Evolutionary conservation across 192 early-diverging fungal genomes (phyloP), one percentile per base, ranked within the genome.

Genomic region (Linnemannia exigua): DNA sequence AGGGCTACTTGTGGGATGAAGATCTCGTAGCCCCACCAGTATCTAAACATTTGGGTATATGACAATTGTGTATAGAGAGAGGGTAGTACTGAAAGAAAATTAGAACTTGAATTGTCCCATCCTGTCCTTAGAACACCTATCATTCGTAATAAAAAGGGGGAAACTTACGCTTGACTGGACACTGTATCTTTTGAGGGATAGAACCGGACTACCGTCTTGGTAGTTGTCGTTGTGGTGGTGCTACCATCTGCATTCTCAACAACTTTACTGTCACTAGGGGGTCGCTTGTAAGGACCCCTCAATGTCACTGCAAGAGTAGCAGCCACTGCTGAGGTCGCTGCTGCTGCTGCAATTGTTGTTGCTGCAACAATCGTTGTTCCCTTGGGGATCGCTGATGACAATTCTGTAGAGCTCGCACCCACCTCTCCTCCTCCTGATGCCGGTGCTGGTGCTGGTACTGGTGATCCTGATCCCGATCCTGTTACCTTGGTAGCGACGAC

Each of bases 11-110:
- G 78, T 36, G 88, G 88, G 1, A 89, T 84, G 46, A 87, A 89
- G 47, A 89, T 81, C 58, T 89, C 88, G 52, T 89, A 89, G 16
- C 88, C 88, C 88, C 88, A 89, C 88, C 88, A 89, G 50, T 81
- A 87, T 1, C 77, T 76, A 80, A n/a, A n/a, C n/a, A 44, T 69
- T 14, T 46, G 47, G 36, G 33, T 47, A 48, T 33, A 37, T 38
- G 47, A 4, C 6, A 25, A 58, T 33, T n/a, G 33, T 25, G 28
- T 46, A 37, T 44, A n/a, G 4, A 1, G 17, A 33, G 28, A 28
- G n/a, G 31, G 31, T 3, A 6, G 41, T 44, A 44, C 41, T 44
- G 41, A 44, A 44, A 44, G 9, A 6, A 44, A 44, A 9, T 9
- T n/a, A n/a, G n/a, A n/a, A n/a, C n/a, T n/a, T n/a, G n/a, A 44